Conservation (phyloP, 2,329 filamentous ascomycete genomes). For the Trichoderma sp. region DNA sequence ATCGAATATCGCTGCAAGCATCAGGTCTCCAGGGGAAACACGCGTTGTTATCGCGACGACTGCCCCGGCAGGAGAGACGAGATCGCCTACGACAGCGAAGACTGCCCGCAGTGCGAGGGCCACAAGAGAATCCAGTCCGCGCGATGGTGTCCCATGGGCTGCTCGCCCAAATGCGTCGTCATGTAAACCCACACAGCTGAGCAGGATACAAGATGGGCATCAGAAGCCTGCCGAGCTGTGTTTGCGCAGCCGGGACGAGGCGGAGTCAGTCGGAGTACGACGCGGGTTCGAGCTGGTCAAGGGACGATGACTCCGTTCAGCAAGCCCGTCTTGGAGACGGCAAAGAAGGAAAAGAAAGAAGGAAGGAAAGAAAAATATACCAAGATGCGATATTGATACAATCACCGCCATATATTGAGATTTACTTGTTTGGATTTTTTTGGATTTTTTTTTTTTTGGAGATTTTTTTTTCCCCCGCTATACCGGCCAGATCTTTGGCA, state of each 20-base stretch:
- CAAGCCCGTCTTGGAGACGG: background rate
- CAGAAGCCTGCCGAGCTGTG: background rate
- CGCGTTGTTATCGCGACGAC: slow-evolving; percentile 34
- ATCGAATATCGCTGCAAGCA: slow-evolving; percentile 39
- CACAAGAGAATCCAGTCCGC: slow-evolving; percentile 32
- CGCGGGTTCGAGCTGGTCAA: background rate
- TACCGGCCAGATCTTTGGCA: background rate
- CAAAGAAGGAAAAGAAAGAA: background rate
- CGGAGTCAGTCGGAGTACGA: background rate
- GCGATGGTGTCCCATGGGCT: slow-evolving; percentile 38
- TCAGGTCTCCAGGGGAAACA: slow-evolving; percentile 34
- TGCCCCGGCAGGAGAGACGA: slow-evolving; percentile 34
- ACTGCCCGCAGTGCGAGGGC: slow-evolving; percentile 36
- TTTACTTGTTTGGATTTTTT: background rate
- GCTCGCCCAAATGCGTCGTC: slow-evolving; percentile 25
- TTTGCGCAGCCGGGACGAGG: background rate
- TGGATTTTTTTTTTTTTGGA: too few species aligned
- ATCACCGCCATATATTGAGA: background rate
- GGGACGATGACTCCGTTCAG: background rate
- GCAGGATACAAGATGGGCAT: background rate
- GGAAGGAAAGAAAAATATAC: background rate
- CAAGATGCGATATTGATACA: background rate
- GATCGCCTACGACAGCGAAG: slow-evolving; percentile 30
- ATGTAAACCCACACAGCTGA: slow-evolving; percentile 22
- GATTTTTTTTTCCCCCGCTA: too few species aligned